A percentile compares a stretch with the other conserved stretches of the same genome.
phyloP scores from a whole-genome alignment of 2,329 filamentous ascomycete species.

The Xylaria sp. region DNA sequence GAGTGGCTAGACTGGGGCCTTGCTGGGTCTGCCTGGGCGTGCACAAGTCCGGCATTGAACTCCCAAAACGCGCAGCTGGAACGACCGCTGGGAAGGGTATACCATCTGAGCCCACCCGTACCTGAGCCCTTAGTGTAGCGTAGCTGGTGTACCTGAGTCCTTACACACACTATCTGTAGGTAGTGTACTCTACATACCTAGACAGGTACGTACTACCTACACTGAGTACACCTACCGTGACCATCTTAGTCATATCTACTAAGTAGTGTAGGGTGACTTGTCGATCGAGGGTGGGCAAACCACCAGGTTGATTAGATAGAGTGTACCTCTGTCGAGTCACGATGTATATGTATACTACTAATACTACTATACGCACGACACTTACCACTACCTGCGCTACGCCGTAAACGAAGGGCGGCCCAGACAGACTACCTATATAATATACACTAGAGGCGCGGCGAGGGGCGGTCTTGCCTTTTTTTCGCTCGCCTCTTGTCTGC shows the following conservation, averaged over 20 bases:
- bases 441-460: conserved; percentile 8
- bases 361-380: too few species aligned
- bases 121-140: neutral
- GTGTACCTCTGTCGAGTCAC: conserved; percentile 10
- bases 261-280: conserved; percentile 22
- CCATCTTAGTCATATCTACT: conserved; percentile 33
- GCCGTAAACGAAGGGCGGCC: neutral
- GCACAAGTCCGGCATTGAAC: conserved; percentile 33
- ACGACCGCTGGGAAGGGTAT: conserved; percentile 24
- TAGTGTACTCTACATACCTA: neutral
- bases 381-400: neutral
- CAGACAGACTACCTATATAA: conserved; percentile 1
- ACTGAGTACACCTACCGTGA: neutral
- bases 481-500: conserved; percentile 22
- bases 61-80: conserved; percentile 39
- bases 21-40: conserved; percentile 18
- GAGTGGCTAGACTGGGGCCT: conserved; percentile 32
- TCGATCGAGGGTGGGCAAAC: conserved; percentile 24
- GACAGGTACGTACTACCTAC: neutral
- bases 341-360: neutral
- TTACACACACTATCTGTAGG: neutral
- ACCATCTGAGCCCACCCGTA: neutral
- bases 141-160: neutral
- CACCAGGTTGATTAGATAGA: neutral
- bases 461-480: conserved; percentile 20